Evolutionary conservation across 768 basidiomycete species (phyloP), one percentile per base, ranked within the genome.

Genomic region (Collybiopsis confluens): DNA sequence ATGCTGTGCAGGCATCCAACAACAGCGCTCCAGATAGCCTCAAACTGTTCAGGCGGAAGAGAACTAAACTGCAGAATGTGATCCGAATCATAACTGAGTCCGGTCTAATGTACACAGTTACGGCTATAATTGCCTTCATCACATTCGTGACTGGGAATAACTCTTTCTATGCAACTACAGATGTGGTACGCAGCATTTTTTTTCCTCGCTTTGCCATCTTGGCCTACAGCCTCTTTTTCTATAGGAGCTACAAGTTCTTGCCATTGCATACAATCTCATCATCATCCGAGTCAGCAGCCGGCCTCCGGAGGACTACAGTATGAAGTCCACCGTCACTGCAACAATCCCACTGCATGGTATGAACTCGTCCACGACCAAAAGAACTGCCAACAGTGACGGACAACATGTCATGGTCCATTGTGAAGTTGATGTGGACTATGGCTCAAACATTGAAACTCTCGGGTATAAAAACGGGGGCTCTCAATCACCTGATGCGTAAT

Each of bases 31-130:
- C 27, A n/a, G 37, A 18, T 4, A 13, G n/a, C 13, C 42, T 9
- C 9, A 16, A 33, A 13, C 30, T 53, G 21, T 53, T 53, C 36
- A 45, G 36, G 18, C 36, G 37, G 3, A 42, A 23, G 28, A 56
- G 20, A n/a, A 47, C 56, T 5, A 50, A 30, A 38, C 41, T 58
- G 15, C 56, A 58, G 21, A 44, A 45, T 21, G 54, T 57, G n/a
- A 59, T 57, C 6, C 52, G 52, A 42, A 57, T 59, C 38, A 43
- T 59, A 4, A 44, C 55, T 33, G 58, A 59, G 28, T 57, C 58
- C 0, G 58, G 56, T 36, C 3, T 47, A n/a, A 38, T 57, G 35
- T 57, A 57, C 23, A 59, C 58, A 3, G 26, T 52, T 18, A 37
- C 42, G 15, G 58, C 56, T 10, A 24, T 59, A 18, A 46, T 57